Percentiles rank a stretch among this genome's conserved stretches.
Conservation (phyloP, 2,329 filamentous ascomycete species). For the Penicillium sp. region DNA sequence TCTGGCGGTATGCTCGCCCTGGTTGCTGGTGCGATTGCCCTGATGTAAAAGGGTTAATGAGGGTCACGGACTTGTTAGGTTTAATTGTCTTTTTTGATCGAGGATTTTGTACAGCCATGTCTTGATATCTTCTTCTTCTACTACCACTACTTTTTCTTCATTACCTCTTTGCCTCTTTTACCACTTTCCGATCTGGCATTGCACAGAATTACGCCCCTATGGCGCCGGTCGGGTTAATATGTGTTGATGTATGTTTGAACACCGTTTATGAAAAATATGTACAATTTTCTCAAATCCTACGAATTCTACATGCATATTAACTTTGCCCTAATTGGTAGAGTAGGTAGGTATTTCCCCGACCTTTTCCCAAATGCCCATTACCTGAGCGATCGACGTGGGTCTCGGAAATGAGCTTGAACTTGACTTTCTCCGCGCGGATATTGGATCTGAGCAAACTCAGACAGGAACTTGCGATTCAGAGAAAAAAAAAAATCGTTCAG, state of each 20-base stretch:
- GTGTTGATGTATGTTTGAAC: background rate
- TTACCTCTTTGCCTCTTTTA: too few relatives aligned
- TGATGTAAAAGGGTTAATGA: slow-evolving; percentile 37
- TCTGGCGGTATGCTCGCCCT: slow-evolving; percentile 42
- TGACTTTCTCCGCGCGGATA: background rate
- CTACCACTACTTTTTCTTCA: slow-evolving; percentile 6
- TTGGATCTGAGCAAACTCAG: too few relatives aligned
- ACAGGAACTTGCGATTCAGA: too few relatives aligned
- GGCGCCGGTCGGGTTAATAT: slow-evolving; percentile 1
- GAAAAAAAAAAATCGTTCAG: too few relatives aligned
- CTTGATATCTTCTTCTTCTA: background rate
- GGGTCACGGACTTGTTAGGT: background rate
- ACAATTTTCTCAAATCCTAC: too few relatives aligned
- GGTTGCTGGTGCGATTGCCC: slow-evolving; percentile 38
- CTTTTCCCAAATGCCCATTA: background rate
- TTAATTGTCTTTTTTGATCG: background rate
- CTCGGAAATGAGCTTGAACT: slow-evolving; percentile 3
- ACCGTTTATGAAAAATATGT: too few relatives aligned
- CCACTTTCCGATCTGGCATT: slow-evolving; percentile 1
- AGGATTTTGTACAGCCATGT: background rate
- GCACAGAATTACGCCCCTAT: background rate
- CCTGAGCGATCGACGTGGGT: background rate
- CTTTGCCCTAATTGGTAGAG: too few relatives aligned
- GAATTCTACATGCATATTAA: background rate
- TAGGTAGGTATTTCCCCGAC: background rate